Evolutionary conservation across 169 alveolate genomes (phyloP).

Genomic region (Plasmodium gaboni): DNA sequence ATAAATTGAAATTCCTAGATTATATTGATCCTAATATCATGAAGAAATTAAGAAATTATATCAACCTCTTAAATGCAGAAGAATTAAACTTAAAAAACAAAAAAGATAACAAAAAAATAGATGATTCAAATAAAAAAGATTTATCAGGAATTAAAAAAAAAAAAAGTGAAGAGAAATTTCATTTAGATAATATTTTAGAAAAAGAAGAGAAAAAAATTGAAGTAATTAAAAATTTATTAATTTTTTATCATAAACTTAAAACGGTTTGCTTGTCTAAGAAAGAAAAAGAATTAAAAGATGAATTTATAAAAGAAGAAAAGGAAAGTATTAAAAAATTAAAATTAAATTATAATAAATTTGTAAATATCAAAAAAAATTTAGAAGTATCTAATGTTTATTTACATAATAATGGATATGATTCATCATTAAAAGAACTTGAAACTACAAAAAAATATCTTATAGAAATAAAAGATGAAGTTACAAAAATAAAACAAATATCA

Average conservation of each 20-base stretch:
- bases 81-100: slow-evolving; percentile 19
- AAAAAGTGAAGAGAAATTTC: background rate
- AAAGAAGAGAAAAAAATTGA: slow-evolving; percentile 35
- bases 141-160: background rate
- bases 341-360: slow-evolving; percentile 47
- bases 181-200: slow-evolving; percentile 4
- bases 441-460: slow-evolving; percentile 34
- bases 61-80: slow-evolving; percentile 41
- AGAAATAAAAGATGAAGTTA: slow-evolving; percentile 59
- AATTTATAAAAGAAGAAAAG: slow-evolving; percentile 60
- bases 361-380: slow-evolving; percentile 46
- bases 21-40: slow-evolving; percentile 26
- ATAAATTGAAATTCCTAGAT: slow-evolving; percentile 33
- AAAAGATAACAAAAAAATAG: slow-evolving; percentile 14
- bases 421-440: slow-evolving; percentile 50
- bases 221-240: slow-evolving; percentile 31
- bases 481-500: slow-evolving; percentile 35
- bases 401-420: slow-evolving; percentile 45
- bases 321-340: slow-evolving; percentile 64
- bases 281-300: slow-evolving; percentile 54
- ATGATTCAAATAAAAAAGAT: background rate
- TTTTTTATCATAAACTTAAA: slow-evolving; percentile 42
- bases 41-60: slow-evolving; percentile 43
- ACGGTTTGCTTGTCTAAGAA: slow-evolving; percentile 62
- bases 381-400: slow-evolving; percentile 56